Percentiles rank a stretch among this genome's conserved stretches.
Conservation (phyloP, 2,329 filamentous ascomycete species). For the Aspergillus intermedius region DNA sequence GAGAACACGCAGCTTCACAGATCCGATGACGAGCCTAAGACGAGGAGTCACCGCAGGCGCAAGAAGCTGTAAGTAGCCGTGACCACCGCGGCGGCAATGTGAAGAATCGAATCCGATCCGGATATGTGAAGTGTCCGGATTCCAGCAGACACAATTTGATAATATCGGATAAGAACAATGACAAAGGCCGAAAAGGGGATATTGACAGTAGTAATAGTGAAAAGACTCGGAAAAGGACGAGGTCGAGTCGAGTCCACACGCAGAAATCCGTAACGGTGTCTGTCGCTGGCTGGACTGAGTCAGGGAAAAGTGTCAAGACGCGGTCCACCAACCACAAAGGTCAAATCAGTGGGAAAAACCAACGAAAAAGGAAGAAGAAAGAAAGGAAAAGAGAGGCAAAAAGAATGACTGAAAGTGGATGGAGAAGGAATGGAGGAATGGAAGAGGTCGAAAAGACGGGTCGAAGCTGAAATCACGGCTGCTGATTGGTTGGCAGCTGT, state of each 20-base stretch:
- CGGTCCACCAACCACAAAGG: background rate
- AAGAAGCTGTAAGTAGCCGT: no score
- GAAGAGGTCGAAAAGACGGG: background rate
- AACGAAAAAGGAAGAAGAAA: background rate
- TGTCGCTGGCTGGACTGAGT: background rate
- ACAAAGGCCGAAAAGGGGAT: background rate
- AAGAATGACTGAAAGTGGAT: background rate
- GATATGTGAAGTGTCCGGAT: no score
- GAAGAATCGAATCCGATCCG: no score
- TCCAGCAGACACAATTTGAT: no score
- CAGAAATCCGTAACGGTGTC: background rate
- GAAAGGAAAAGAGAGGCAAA: background rate
- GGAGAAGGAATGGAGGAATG: constrained; percentile 2
- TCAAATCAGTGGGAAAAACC: background rate
- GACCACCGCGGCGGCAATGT: no score
- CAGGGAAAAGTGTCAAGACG: background rate
- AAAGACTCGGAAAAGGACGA: background rate
- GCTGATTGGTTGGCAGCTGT: background rate
- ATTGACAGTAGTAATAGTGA: background rate
- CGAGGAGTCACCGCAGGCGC: no score
- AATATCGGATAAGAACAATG: no score
- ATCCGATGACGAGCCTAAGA: no score
- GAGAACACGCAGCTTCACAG: no score
- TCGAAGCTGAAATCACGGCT: background rate
- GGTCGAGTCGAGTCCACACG: background rate